Conservation (phyloP, 1,139 yeast species). For the Geotrichum bryndzae region DNA sequence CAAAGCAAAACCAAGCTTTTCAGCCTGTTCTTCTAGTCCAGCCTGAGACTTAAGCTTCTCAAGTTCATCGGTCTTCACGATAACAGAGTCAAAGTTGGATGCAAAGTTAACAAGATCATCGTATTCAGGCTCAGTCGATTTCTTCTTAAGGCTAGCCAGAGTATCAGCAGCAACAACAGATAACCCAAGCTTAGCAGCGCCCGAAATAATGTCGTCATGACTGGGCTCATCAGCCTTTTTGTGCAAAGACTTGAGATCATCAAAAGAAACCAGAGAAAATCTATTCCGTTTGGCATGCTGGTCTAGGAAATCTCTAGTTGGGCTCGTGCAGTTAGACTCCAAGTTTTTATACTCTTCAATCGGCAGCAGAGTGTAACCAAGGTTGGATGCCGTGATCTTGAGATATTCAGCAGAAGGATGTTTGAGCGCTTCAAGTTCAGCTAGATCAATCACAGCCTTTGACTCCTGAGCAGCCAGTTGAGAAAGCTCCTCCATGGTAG, state of each 20-base stretch:
- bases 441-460: constrained; percentile 21
- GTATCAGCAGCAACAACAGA: constrained; percentile 26
- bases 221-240: constrained; percentile 26
- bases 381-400: not conserved
- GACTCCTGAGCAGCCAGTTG: constrained; percentile 24
- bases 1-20: constrained; percentile 21
- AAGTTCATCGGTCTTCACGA: constrained; percentile 27
- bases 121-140: constrained; percentile 30
- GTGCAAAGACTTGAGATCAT: constrained; percentile 26
- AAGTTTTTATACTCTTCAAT: constrained; percentile 31
- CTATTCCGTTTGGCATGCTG: constrained; percentile 30
- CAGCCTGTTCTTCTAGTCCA: constrained; percentile 23
- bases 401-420: constrained; percentile 14
- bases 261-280: constrained; percentile 15
- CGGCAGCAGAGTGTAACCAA: constrained; percentile 16
- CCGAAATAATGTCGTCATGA: constrained; percentile 23
- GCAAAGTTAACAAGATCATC: constrained; percentile 32
- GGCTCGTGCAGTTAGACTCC: constrained; percentile 31
- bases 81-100: constrained; percentile 28
- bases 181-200: constrained; percentile 30
- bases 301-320: constrained; percentile 37
- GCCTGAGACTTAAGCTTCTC: constrained; percentile 9
- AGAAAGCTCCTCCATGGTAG: constrained; percentile 24
- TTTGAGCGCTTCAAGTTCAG: constrained; percentile 26
- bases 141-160: constrained; percentile 34